Base-by-base conservation (phyloP, 805 yeast species). In the Nakazawaea anatomiae region DNA sequence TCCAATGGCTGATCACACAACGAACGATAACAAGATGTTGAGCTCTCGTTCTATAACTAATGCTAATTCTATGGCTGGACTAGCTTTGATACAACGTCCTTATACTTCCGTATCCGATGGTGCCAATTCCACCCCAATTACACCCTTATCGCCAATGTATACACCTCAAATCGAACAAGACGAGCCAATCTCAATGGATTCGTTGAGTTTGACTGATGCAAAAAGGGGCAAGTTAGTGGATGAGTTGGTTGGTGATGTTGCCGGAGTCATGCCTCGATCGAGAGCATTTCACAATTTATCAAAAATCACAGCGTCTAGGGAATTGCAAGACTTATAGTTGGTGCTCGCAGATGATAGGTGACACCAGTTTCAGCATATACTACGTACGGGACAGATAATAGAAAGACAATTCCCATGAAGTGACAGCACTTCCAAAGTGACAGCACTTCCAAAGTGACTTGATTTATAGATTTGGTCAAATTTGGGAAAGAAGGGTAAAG, bases 101-200 rank as follows among this genome's bases (percentile, higher is more conserved):
- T n/a, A 14, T 6, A 6, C 32, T 18, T 18, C 25, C 11, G 10
- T 40, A 10, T 28, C 43, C 4, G 7, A 18, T 9, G 44, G 44
- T 29, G 8, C 6, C 29, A 31, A 42, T 14, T 48, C 51, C 9
- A 48, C 46, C 3, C 52, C 52, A 12, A 42, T 46, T 5, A 50
- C 52, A 25, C 52, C 52, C 7, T 28, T 36, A 11, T 46, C 50
- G 28, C 48, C 52, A 4, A 39, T 29, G 4, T 39, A 48, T 39
- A 6, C 32, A 9, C 27, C 50, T 29, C 44, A 42, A 25, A n/a
- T 40, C 12, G 10, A 29, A 10, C 29, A 25, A 6, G 12, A 40
- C 11, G 30, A 40, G 43, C 10, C 29, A 25, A 40, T 10, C 4
- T 28, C 31, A 25, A 11, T 18, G 25, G 25, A 18, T 18, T 18